phyloP scores from a whole-genome alignment of 371 early-diverging fungal genomes.

The Amoeboaphelidium protococcarum region DNA sequence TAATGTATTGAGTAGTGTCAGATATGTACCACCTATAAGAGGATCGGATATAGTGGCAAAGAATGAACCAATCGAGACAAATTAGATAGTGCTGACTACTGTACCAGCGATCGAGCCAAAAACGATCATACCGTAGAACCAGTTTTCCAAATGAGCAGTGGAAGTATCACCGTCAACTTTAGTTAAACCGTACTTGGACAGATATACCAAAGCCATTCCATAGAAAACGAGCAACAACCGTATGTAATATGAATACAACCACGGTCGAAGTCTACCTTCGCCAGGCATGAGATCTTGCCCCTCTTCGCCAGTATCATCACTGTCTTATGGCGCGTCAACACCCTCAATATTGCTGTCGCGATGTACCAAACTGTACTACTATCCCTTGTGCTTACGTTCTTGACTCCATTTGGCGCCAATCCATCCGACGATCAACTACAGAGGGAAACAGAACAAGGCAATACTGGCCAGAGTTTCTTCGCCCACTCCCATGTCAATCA shows the following conservation, averaged over 20 bases:
- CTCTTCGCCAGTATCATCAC: constrained; percentile 3
- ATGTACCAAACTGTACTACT: constrained; percentile 32
- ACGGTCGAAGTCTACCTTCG: constrained; percentile 7
- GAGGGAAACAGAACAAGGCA: constrained; percentile 77
- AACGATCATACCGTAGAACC: constrained; percentile 9
- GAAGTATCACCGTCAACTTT: too few relatives aligned
- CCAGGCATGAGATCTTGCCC: not conserved
- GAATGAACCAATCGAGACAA: constrained; percentile 80
- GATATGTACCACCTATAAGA: constrained; percentile 32
- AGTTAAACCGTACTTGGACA: too few relatives aligned
- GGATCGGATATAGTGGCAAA: constrained; percentile 86
- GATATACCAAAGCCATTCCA: constrained; percentile 55
- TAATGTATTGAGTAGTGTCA: constrained; percentile 51
- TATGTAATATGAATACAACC: constrained; percentile 69
- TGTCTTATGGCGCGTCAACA: too few relatives aligned
- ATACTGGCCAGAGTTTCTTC: constrained; percentile 80
- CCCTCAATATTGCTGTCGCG: not conserved
- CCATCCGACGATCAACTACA: constrained; percentile 84
- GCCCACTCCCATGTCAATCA: constrained; percentile 74
- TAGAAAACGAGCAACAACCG: constrained; percentile 44
- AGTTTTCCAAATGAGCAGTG: constrained; percentile 34
- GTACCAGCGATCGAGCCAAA: not conserved
- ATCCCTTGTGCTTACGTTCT: constrained; percentile 43
- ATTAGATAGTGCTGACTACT: constrained; percentile 54
- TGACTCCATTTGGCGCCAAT: constrained; percentile 84